Base-by-base conservation (phyloP, 805 yeast species). In the Vanderwaltozyma polyspora region DNA sequence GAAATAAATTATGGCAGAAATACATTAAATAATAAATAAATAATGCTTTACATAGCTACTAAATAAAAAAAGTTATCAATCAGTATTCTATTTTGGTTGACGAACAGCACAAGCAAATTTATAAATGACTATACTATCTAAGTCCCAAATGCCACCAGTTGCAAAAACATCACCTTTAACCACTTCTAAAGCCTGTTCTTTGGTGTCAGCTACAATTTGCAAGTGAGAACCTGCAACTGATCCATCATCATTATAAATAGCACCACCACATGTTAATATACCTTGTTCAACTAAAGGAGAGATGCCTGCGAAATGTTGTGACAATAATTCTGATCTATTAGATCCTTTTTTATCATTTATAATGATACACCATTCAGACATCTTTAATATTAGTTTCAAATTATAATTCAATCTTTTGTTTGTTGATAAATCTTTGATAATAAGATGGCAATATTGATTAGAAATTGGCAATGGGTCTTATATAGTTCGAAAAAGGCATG, bases 91-190 rank as follows among this genome's bases (percentile, higher is more conserved):
- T n/a, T n/a, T n/a, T n/a, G 59, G 62, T 33, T 58, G 44, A 52
- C 74, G 67, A 34, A 60, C 65, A 31, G 71, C 72, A 45, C 67
- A 57, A 14, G 65, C 67, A 34, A 51, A 54, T 30, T 85, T 85
- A 48, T 71, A 67, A 26, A 79, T 70, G 42, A 76, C 49, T 14
- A 70, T 77, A 35, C 65, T 68, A 25, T 72, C 72, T 40, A 80
- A 51, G 52, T 83, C 93, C 94, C 93, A 83, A 39, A 83, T 68
- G 2, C 85, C 87, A 24, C 66, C 64, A 44, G 64, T 66, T 44
- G 70, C 70, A 55, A 76, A 83, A 24, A 74, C 54, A 51, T 83
- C 94, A 32, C 61, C 47, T 48, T 75, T 70, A 54, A 83, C 66
- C 36, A 79, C 60, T 28, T 75, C 81, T 29, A 78, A 41, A 9